A percentile compares a stretch with the other conserved stretches of the same genome.
Conservation (phyloP, 441 rosid species). For the Hypseocharis bilobata region DNA sequence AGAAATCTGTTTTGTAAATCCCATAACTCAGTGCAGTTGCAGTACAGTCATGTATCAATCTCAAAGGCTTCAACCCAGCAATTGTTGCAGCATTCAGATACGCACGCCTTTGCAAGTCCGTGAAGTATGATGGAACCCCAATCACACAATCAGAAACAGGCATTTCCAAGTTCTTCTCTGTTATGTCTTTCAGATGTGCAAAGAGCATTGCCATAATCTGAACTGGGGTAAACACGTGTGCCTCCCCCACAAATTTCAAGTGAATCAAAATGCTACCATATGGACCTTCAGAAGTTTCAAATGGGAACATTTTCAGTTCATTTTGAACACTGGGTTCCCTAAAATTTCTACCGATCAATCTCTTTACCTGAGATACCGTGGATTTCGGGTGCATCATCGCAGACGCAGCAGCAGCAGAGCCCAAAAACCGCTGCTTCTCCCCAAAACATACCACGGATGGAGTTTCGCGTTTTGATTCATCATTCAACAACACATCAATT, state of each 20-base stretch:
- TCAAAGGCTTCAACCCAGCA: slow-evolving; percentile 74
- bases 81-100: slow-evolving; percentile 73
- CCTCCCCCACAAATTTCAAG: slow-evolving; percentile 59
- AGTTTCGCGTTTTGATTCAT: slow-evolving; percentile 84
- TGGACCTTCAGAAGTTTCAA: slow-evolving; percentile 50
- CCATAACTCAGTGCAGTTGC: slow-evolving; percentile 94
- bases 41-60: slow-evolving; percentile 84
- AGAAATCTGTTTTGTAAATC: slow-evolving; percentile 71
- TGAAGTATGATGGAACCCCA: slow-evolving; percentile 82
- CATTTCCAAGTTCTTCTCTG: slow-evolving; percentile 61
- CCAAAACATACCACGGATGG: slow-evolving; percentile 73
- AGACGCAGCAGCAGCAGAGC: slow-evolving; percentile 79
- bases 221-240: slow-evolving; percentile 52
- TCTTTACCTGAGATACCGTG: slow-evolving; percentile 69
- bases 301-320: slow-evolving; percentile 60
- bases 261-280: slow-evolving; percentile 60
- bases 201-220: slow-evolving; percentile 84
- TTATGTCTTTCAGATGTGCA: slow-evolving; percentile 68
- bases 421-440: slow-evolving; percentile 84
- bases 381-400: slow-evolving; percentile 74
- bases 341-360: slow-evolving; percentile 64
- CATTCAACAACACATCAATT: slow-evolving; percentile 75
- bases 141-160: slow-evolving; percentile 69
- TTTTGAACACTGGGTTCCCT: slow-evolving; percentile 54
- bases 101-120: slow-evolving; percentile 71